phyloP scores from a whole-genome alignment of 2,329 filamentous ascomycete genomes.

The Cercospora canescens region DNA sequence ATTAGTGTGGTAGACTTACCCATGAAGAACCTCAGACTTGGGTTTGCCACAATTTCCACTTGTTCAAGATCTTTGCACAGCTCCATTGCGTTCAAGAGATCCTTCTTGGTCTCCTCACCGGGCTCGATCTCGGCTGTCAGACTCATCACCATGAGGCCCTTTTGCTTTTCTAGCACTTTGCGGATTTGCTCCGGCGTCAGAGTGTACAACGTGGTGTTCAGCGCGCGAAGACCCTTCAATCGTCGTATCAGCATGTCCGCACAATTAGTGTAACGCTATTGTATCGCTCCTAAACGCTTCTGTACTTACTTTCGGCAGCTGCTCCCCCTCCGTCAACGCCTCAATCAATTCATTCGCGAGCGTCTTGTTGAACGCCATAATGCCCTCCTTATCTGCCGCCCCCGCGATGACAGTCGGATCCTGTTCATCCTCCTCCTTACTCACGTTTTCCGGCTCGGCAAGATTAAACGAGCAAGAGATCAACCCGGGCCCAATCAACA shows the following conservation, averaged over 20 bases:
- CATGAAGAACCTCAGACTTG: slow-evolving; percentile 40
- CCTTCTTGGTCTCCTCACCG: slow-evolving; percentile 37
- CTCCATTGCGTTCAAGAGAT: slow-evolving; percentile 36
- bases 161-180: slow-evolving; percentile 39
- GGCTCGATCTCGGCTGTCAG: slow-evolving; percentile 40
- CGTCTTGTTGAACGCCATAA: slow-evolving; percentile 40
- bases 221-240: slow-evolving; percentile 33
- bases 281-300: neutral
- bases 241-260: neutral
- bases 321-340: slow-evolving; percentile 37
- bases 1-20: slow-evolving; percentile 29
- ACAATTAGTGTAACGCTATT: neutral
- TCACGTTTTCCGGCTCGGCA: slow-evolving; percentile 34
- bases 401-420: slow-evolving; percentile 33
- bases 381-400: slow-evolving; percentile 34
- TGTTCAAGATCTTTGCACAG: slow-evolving; percentile 38
- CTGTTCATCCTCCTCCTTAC: slow-evolving; percentile 34
- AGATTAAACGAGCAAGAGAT: slow-evolving; percentile 43
- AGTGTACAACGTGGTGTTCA: slow-evolving; percentile 47
- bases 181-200: slow-evolving; percentile 38
- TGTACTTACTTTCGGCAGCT: slow-evolving; percentile 26
- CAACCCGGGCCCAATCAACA: slow-evolving; percentile 39
- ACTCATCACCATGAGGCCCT: slow-evolving; percentile 41
- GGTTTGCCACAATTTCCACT: slow-evolving; percentile 42
- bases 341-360: slow-evolving; percentile 32